phyloP scores from a whole-genome alignment of 2,329 filamentous ascomycete genomes.

The Pyrenochaeta sp. region DNA sequence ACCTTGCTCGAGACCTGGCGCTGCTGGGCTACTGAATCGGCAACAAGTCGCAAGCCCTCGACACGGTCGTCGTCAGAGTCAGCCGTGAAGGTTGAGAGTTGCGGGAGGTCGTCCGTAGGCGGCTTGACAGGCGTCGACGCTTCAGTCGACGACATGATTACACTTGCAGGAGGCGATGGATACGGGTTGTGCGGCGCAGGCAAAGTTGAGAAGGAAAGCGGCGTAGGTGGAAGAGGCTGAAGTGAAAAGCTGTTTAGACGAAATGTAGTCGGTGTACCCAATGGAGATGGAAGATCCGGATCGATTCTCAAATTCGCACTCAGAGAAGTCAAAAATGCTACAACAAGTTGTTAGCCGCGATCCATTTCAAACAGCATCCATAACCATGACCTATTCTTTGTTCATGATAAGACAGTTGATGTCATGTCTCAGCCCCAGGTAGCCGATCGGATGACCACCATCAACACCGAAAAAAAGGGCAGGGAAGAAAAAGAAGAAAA shows the following conservation, averaged over 20 bases:
- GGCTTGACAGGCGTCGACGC: conserved; percentile 30
- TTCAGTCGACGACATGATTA: conserved; percentile 48
- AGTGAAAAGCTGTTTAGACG: conserved; percentile 53
- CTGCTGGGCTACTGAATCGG: conserved; percentile 85
- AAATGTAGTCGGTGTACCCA: conserved; percentile 70
- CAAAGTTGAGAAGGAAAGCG: conserved; percentile 56
- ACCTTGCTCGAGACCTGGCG: conserved; percentile 71
- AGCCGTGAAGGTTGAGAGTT: conserved; percentile 67
- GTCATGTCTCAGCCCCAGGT: conserved; percentile 1
- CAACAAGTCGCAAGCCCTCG: conserved; percentile 75
- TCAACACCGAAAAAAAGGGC: not conserved
- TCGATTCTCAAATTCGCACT: conserved; percentile 79
- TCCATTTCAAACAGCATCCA: not conserved
- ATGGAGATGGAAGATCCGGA: conserved; percentile 66
- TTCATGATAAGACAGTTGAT: conserved; percentile 10
- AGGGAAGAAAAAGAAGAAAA: conserved; percentile 8
- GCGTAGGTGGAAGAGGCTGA: conserved; percentile 63
- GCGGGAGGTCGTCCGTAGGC: conserved; percentile 54
- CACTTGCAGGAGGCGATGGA: conserved; percentile 47
- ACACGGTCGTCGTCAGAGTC: conserved; percentile 66
- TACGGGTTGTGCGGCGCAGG: conserved; percentile 44
- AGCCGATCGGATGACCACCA: conserved; percentile 30
- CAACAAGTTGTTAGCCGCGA: conserved; percentile 18
- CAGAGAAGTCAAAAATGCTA: conserved; percentile 85
- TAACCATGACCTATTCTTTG: not conserved